These are phyloP conservation scores for Microbotryum silenes-acaulis DNA, from an alignment of 1,284 basidiomycete genomes.

Conservation along the genomic window DNA sequence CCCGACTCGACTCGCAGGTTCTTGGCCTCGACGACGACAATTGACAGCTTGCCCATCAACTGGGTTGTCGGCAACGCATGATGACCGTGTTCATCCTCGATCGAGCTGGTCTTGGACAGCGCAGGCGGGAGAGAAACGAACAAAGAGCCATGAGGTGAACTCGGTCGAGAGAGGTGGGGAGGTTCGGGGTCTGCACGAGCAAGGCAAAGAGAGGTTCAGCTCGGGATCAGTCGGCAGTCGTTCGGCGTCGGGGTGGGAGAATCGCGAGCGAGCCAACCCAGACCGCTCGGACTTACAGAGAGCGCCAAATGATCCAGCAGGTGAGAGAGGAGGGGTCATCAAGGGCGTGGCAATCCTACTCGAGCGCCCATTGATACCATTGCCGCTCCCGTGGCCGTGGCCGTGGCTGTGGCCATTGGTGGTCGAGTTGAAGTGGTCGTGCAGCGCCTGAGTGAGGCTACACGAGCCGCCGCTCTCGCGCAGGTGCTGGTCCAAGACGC, in stretches of 20 bases:
- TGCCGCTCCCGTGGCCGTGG: neutral
- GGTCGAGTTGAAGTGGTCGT: neutral
- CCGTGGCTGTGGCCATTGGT: neutral
- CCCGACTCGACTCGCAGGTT: slow-evolving; percentile 6
- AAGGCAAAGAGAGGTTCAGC: neutral
- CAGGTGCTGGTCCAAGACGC: neutral
- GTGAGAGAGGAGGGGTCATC: slow-evolving; percentile 2
- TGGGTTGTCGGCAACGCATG: slow-evolving; percentile 15
- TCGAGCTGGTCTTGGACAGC: neutral
- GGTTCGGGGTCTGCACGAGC: neutral
- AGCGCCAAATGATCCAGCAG: neutral
- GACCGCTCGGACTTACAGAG: neutral
- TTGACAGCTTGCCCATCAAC: slow-evolving; percentile 18
- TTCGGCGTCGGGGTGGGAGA: neutral
- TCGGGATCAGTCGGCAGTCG: neutral
- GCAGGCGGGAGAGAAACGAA: neutral
- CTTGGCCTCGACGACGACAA: slow-evolving; percentile 26
- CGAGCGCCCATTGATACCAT: neutral
- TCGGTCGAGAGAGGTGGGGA: neutral
- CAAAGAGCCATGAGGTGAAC: no score
- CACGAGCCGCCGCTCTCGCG: no score
- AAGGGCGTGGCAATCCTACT: neutral
- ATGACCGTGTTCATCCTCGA: neutral
- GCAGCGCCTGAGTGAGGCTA: no score
- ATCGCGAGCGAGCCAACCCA: neutral